Base-by-base conservation (phyloP, 2,329 filamentous ascomycete species). In the Dothideomycetes sp. region DNA sequence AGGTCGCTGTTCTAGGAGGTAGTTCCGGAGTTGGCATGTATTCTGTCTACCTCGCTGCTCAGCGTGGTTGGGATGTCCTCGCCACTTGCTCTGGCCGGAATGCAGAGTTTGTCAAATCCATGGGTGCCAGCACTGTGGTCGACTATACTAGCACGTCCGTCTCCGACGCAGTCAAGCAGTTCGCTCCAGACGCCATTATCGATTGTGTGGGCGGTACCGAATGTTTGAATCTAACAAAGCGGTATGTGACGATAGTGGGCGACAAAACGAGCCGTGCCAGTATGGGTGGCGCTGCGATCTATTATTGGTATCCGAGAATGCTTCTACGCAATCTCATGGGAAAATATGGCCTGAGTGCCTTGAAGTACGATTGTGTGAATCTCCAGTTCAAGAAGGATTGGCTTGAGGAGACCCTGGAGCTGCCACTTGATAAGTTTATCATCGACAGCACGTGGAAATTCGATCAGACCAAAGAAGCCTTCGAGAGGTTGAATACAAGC, bases 81-180 rank as follows among this genome's bases (percentile, higher is more conserved):
- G 64, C 67, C 4, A 72, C 69, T 4, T 81, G 76, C 46, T 81
- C 77, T 5, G 64, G 59, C 0, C 56, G 54, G 14, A 84, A 82
- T 52, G 60, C 67, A 0, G 69, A 73, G 32, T 60, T 82, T 4
- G 75, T 75, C 45, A 64, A 65, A 41, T 59, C 60, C 3, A 56
- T 83, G 3, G 77, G 77, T 2, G 79, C 78, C 10, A 75, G 81
- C 49, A 70, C 74, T 46, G 68, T 80, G 34, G 63, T 81, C 34
- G 74, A 81, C 49, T 81, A 82, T 52, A 73, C 68, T 12, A 56
- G 58, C 0, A 53, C 58, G 19, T 59, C 76, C 50, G 60, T 81
- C 2, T 51, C 67, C 8, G 57, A 62, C n/a, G 59, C 53, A 1
- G 56, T 81, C 2, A 62, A 63, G 41, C 68, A 69, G 0, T 63